Percentiles rank a stretch among this genome's conserved stretches.
Evolutionary conservation across 192 early-diverging fungal species (phyloP).

Genomic region (Chytriomyces confervae): DNA sequence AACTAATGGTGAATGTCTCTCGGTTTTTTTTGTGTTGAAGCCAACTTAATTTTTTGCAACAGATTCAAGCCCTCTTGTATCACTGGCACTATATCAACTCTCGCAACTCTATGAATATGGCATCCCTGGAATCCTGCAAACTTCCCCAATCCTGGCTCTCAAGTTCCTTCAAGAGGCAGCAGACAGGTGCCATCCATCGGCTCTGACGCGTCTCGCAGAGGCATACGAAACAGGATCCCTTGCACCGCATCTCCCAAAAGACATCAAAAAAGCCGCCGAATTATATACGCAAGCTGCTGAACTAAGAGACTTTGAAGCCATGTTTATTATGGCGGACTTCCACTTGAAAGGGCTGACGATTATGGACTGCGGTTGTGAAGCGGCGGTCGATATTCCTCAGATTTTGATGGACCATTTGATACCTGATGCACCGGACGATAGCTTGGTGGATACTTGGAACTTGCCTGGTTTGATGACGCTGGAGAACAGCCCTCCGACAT

Average conservation of each 20-base stretch:
- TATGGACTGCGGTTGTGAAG: constrained; percentile 9
- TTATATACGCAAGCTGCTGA: constrained; percentile 81
- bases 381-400: background rate
- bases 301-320: constrained; percentile 66
- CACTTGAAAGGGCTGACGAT: constrained; percentile 75
- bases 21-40: constrained; percentile 1
- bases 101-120: constrained; percentile 78
- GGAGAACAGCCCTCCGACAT: background rate
- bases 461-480: background rate
- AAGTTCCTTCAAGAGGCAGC: background rate
- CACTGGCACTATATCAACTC: constrained; percentile 74
- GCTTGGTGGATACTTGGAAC: constrained; percentile 16
- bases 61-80: constrained; percentile 64
- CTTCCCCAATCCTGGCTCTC: constrained; percentile 46
- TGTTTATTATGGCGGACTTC: constrained; percentile 84
- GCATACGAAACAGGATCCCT: constrained; percentile 76
- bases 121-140: constrained; percentile 63
- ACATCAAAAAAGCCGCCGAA: constrained; percentile 56
- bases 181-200: constrained; percentile 59
- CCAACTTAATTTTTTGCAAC: background rate
- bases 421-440: background rate
- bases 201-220: constrained; percentile 75
- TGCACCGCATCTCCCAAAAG: constrained; percentile 60
- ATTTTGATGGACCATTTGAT: background rate
- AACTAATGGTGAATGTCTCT: constrained; percentile 41